Base-by-base conservation (phyloP, 1,284 basidiomycete genomes). In the Boletus sp. region DNA sequence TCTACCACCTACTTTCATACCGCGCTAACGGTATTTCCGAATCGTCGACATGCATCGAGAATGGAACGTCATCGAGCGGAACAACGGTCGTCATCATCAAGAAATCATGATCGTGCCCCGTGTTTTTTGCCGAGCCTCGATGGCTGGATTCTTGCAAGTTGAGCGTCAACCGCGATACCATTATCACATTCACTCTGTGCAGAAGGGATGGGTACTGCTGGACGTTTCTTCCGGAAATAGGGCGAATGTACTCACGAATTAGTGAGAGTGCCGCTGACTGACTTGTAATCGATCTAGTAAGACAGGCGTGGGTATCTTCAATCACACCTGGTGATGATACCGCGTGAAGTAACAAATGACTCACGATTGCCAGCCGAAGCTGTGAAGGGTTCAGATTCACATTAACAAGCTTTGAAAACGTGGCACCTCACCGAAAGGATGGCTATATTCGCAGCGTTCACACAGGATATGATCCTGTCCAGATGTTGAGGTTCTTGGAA, bases 151-250 rank as follows among this genome's bases (percentile, higher is more conserved):
- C 60, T 4, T 71, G 69, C 7, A 75, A 51, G 46, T 75, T 74
- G 33, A 75, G 62, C 66, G 71, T 67, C n/a, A 75, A 54, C 22
- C 73, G 62, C 4, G 72, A 71, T 3, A 72, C 68, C 66, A 74
- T 62, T 8, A 68, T 60, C 3, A 68, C 67, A 1, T 69, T 72
- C 9, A 75, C 58, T 14, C 72, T 75, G 32, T 20, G 7, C 9
- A 17, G 30, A 4, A 35, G 13, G 19, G 14, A 32, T 5, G 16
- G n/a, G 14, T 30, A 8, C 14, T 30, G 29, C 13, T 14, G 14
- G 29, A 30, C 4, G n/a, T 8, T 30, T 30, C 29, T 30, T n/a
- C 25, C 25, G 9, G 25, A n/a, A 12, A 30, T 12, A 25, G 3
- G 17, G 16, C 1, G 14, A 14, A 9, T 8, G 10, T 22, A 43